Base-by-base conservation (phyloP, 768 basidiomycete species). In the Termitomyces sp. region DNA sequence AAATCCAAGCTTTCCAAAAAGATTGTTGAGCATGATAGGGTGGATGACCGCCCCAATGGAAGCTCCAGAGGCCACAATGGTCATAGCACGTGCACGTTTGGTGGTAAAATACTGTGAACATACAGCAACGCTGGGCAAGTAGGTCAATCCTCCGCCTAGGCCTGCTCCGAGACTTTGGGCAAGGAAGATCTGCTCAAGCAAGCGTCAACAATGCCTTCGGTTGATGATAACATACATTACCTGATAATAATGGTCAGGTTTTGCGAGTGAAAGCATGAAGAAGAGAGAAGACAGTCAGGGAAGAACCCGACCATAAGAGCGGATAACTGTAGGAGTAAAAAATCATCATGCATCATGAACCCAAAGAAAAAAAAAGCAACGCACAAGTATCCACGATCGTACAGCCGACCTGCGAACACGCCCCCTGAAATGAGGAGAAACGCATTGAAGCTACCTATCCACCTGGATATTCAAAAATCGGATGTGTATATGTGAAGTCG, bases 301-400 rank as follows among this genome's bases (percentile, higher is more conserved):
- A n/a, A 11, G 72, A 64, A 2, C 77, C 78, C 19, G 64, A 63
- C 7, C 69, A 67, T 2, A 79, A 45, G 14, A 77, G 58, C 34
- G 63, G 56, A 41, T 68, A 66, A 51, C 72, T 71, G 41, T 51
- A 17, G 49, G 30, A 45, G 3, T 41, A 21, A 6, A 32, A 17
- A n/a, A 53, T n/a, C n/a, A n/a, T n/a, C n/a, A n/a, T n/a, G 5
- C 30, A 34, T 9, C 41, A 42, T 10, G 25, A 27, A 25, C 4
- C 5, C 6, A 9, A 16, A 44, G 25, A 16, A 14, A 17, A 8
- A 17, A 27, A 7, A 6, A n/a, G n/a, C 6, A n/a, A 60, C 74
- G 60, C 57, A 75, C 75, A 77, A 80, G 59, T 79, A 72, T 47
- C 81, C 80, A 32, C 70, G 70, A 42, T 82, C 80, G 56, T 79